Evolutionary conservation across 441 rosid species (phyloP).

Genomic region (Heliophila coronopifolia): DNA sequence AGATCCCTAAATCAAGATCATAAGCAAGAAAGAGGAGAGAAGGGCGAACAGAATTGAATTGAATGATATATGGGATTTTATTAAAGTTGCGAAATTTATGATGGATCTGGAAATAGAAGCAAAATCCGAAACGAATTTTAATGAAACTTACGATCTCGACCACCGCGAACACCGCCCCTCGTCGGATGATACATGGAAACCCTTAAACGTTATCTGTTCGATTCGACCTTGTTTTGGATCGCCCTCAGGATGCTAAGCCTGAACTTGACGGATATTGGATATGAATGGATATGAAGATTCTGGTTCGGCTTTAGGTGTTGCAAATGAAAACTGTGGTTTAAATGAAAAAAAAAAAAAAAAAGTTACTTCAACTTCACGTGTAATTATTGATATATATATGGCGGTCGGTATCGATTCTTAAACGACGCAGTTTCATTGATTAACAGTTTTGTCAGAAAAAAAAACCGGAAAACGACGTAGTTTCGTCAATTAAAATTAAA

Average conservation of each 20-base stretch:
- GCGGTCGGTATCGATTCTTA: no score
- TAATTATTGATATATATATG: no score
- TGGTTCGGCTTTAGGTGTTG: neutral
- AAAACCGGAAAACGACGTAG: no score
- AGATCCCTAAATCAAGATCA: neutral
- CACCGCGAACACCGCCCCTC: conserved; percentile 99
- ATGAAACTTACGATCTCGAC: conserved; percentile 75
- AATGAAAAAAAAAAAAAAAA: no score
- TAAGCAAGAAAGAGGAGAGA: neutral
- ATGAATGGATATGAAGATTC: conserved; percentile 13
- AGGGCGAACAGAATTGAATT: neutral
- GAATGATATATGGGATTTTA: conserved; percentile 53
- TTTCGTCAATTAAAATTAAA: no score
- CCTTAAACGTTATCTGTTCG: conserved; percentile 3
- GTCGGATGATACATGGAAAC: conserved; percentile 82
- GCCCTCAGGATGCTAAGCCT: neutral
- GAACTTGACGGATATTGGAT: neutral
- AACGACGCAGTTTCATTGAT: no score
- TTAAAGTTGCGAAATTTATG: neutral
- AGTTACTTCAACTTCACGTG: no score
- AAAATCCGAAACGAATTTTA: neutral
- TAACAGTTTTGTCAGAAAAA: no score
- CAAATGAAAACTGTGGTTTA: no score
- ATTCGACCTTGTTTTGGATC: neutral
- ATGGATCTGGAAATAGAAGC: conserved; percentile 1